Percentiles rank a stretch among this genome's conserved stretches.
These are phyloP conservation scores for Abelmoschus esculentus DNA, from an alignment of 345 rosid species.

Conservation along the genomic window DNA sequence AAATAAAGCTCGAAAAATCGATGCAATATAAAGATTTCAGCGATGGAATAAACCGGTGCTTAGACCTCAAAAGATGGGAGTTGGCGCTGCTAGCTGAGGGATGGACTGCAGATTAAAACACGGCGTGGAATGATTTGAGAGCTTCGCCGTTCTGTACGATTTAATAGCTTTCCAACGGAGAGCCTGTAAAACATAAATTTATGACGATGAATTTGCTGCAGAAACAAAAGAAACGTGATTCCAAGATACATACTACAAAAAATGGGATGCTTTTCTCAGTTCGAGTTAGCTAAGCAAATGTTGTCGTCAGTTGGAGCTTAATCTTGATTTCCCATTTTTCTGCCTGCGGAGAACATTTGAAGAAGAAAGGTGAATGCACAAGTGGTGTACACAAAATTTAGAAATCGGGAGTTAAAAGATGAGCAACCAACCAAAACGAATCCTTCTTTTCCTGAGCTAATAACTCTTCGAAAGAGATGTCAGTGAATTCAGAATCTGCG, in stretches of 20 bases:
- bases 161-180: slow-evolving; percentile 6
- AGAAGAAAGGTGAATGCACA: not conserved
- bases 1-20: not conserved
- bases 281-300: not conserved
- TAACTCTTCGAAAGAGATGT: slow-evolving; percentile 85
- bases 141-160: not conserved
- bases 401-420: slow-evolving; percentile 1
- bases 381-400: not conserved
- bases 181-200: not conserved
- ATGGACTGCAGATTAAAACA: not conserved
- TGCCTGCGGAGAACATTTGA: slow-evolving; percentile 44
- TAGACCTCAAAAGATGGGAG: not conserved
- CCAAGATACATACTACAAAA: slow-evolving; percentile 14
- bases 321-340: slow-evolving; percentile 57
- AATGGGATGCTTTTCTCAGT: not conserved
- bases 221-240: not conserved
- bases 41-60: not conserved
- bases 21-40: not conserved
- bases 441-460: slow-evolving; percentile 88
- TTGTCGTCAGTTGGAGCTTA: slow-evolving; percentile 26
- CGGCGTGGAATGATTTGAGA: not conserved
- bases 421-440: slow-evolving; percentile 61
- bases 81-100: not conserved
- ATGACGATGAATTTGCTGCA: not conserved
- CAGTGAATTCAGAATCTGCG: slow-evolving; percentile 39